Conservation (phyloP, 148 eudicot genomes). For the Vaccinium corymbosum region DNA sequence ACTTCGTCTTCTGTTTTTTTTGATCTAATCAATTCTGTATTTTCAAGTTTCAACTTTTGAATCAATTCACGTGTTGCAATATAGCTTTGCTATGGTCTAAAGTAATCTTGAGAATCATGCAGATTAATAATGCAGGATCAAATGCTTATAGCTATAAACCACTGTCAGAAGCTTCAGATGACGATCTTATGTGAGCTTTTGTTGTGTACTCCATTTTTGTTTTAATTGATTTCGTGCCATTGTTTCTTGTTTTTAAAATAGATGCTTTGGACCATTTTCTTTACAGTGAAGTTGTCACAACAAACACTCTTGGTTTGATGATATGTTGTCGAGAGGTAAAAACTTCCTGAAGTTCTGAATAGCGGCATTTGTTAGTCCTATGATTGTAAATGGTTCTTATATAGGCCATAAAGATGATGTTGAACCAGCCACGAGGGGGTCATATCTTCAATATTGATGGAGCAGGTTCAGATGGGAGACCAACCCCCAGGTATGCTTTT, state of each 20-base stretch:
- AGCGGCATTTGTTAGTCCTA: conserved; percentile 10
- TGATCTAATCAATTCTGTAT: neutral
- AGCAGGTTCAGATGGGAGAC: conserved; percentile 99
- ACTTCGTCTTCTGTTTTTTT: conserved; percentile 1
- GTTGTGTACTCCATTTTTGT: conserved; percentile 1
- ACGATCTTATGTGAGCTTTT: conserved; percentile 77
- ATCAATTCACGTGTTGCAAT: neutral
- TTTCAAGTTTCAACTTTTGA: neutral
- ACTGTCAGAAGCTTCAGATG: conserved; percentile 90
- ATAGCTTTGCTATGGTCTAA: conserved; percentile 18
- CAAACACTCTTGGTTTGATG: conserved; percentile 98
- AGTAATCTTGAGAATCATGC: conserved; percentile 45
- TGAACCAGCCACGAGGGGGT: conserved; percentile 81
- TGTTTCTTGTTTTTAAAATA: neutral
- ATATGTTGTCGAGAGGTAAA: conserved; percentile 96
- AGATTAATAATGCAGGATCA: conserved; percentile 99
- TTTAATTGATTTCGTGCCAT: neutral
- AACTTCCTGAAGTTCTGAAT: conserved; percentile 2
- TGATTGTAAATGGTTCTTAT: conserved; percentile 22
- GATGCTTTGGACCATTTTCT: conserved; percentile 7
- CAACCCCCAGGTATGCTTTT: conserved; percentile 76
- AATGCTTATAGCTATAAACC: conserved; percentile 97
- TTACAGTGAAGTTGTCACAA: conserved; percentile 89
- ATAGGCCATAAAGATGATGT: conserved; percentile 92
- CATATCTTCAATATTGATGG: conserved; percentile 96